Conservation (phyloP, 257 asterid species). For the Solanum appendiculatum region DNA sequence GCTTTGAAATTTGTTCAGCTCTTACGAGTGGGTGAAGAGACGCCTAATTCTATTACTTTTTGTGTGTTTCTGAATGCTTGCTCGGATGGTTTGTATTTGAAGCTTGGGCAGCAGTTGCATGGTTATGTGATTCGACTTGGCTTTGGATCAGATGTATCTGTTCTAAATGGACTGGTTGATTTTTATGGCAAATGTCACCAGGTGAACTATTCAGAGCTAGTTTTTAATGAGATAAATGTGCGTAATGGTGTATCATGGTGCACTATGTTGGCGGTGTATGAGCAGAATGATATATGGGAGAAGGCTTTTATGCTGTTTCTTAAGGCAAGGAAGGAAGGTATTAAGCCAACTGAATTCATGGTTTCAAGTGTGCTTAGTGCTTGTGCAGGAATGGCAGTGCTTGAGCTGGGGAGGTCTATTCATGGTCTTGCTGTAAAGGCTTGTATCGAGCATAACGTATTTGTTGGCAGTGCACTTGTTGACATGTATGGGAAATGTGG, state of each 20-base stretch:
- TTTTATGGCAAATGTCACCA: constrained; percentile 68
- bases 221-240: constrained; percentile 40
- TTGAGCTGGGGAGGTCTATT: constrained; percentile 62
- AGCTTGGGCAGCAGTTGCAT: constrained; percentile 62
- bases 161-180: constrained; percentile 65
- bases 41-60: constrained; percentile 66
- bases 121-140: constrained; percentile 50
- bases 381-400: constrained; percentile 68
- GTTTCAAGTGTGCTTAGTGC: constrained; percentile 81
- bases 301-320: constrained; percentile 45
- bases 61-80: constrained; percentile 79
- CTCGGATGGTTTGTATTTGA: constrained; percentile 41
- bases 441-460: constrained; percentile 45
- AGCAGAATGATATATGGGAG: constrained; percentile 71
- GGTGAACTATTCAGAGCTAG: constrained; percentile 35
- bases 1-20: constrained; percentile 44
- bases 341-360: constrained; percentile 59
- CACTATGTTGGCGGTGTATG: constrained; percentile 63
- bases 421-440: constrained; percentile 81
- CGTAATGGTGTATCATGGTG: constrained; percentile 78
- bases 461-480: constrained; percentile 80
- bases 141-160: constrained; percentile 41
- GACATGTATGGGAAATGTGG: constrained; percentile 96
- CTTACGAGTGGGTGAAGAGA: constrained; percentile 20
- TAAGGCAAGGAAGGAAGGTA: constrained; percentile 32